Evolutionary conservation across 108 stramenopile species (phyloP), one percentile per base, ranked within the genome.

Genomic region (Aurantiochytrium sp.): DNA sequence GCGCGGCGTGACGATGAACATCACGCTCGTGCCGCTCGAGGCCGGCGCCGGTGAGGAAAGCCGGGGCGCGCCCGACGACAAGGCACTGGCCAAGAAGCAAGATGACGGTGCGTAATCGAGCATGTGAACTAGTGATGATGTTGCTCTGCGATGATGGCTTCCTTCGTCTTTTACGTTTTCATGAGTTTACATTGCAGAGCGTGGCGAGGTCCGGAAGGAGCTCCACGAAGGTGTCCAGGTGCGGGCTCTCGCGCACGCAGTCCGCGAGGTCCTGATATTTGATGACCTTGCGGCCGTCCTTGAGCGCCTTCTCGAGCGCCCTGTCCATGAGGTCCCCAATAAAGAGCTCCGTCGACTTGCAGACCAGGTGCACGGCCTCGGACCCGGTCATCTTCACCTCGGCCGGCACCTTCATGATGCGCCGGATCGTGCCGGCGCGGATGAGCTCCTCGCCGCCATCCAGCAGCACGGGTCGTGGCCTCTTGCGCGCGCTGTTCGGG

Each of bases 381-480:
- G 73, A 81, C 10, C 73, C 73, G 12, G 73, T 81, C 73, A 81
- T 81, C 45, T 81, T 81, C 17, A 81, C 73, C 39, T 48, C 45
- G 73, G 6, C 24, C 8, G 39, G 42, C 73, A 81, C 39, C 45
- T 81, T 81, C 73, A 81, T 81, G 73, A 81, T 81, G 10, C 73
- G 21, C 42, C 73, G 39, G 45, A 81, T 81, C 42, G 73, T 81
- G 73, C 73, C 73, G 39, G 42, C 45, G 45, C 73, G 73, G 45
- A 81, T 81, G 45, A 48, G 21, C 73, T 81, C 73, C 39, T 81
- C 45, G 73, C 45, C 73, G 27, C 27, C 73, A 6, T n/a, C 42
- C 73, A 48, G 27, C 27, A 24, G n/a, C 45, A 48, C 73, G n/a
- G 36, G 73, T 6, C 42, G 73, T 24, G 42, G 17, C 39, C 73